A percentile compares a stretch with the other conserved stretches of the same genome.
phyloP scores from a whole-genome alignment of 192 early-diverging fungal genomes.

The Coemansia sp. region DNA sequence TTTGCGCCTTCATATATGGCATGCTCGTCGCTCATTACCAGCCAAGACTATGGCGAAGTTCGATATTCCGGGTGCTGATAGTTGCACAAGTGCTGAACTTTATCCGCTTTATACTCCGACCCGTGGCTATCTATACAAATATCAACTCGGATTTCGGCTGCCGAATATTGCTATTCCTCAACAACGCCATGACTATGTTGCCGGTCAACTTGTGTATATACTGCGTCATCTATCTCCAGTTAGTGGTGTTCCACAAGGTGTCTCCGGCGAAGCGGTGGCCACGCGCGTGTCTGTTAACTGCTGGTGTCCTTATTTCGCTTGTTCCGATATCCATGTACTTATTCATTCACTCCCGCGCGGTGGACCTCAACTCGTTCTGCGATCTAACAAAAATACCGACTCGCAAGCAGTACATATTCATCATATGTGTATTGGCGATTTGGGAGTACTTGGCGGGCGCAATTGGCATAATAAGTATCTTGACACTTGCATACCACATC shows the following conservation, averaged over 20 bases:
- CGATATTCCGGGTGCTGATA: conserved; percentile 34
- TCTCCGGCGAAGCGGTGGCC: conserved; percentile 33
- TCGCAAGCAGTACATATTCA: conserved; percentile 17
- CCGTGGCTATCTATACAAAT: conserved; percentile 4
- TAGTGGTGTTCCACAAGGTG: conserved; percentile 41
- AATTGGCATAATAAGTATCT: conserved; percentile 29
- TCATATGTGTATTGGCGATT: conserved; percentile 9
- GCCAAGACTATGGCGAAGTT: conserved; percentile 23
- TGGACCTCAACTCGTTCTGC: conserved; percentile 16
- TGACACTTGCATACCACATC: conserved; percentile 19
- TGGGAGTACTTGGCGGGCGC: conserved; percentile 38
- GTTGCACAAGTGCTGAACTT: conserved; percentile 32
- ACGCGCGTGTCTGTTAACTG: conserved; percentile 17
- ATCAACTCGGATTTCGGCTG: conserved; percentile 26
- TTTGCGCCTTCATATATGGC: conserved; percentile 29
- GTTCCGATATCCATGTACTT: conserved; percentile 26
- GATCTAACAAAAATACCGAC: background rate
- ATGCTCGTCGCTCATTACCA: conserved; percentile 6
- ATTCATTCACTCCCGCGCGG: background rate
- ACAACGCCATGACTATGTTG: conserved; percentile 18
- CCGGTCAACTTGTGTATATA: conserved; percentile 29
- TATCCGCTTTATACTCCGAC: conserved; percentile 28
- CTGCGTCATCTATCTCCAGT: conserved; percentile 46
- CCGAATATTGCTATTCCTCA: conserved; percentile 26
- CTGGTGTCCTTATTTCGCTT: conserved; percentile 9